These are phyloP conservation scores for Blastobotrys peoriensis DNA, from an alignment of 805 yeast genomes.

Conservation along the genomic window DNA sequence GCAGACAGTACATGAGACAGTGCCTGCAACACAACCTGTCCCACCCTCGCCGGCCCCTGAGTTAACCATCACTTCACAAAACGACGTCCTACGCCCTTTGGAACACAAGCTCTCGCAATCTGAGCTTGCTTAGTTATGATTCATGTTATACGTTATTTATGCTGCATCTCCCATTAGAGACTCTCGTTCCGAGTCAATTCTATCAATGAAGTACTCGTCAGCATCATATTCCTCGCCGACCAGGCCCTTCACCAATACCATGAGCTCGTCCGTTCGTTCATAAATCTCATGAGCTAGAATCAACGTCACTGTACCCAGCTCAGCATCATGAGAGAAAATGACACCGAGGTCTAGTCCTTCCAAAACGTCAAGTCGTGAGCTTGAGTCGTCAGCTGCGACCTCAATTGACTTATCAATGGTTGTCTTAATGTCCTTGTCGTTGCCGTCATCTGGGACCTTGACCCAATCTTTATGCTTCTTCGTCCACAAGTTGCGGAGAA, in stretches of 20 bases:
- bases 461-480: constrained; percentile 1
- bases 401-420: not conserved
- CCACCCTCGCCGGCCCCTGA: too few relatives aligned
- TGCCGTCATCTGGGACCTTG: constrained; percentile 1
- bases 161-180: not conserved
- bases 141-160: too few relatives aligned
- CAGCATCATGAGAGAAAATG: constrained; percentile 21
- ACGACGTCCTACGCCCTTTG: too few relatives aligned
- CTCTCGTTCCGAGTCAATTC: not conserved
- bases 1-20: too few relatives aligned
- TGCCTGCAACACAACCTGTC: too few relatives aligned
- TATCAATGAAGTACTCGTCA: constrained; percentile 15
- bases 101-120: too few relatives aligned
- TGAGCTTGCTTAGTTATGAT: too few relatives aligned
- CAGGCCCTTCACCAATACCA: constrained; percentile 27
- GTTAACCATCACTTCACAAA: too few relatives aligned
- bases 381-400: not conserved
- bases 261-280: constrained; percentile 28
- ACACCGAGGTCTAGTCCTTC: constrained; percentile 8
- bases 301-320: constrained; percentile 20
- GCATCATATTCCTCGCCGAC: constrained; percentile 32
- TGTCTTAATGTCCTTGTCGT: not conserved
- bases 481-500: not conserved
- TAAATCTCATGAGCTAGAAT: constrained; percentile 26
- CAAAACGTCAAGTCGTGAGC: constrained; percentile 2